phyloP scores from a whole-genome alignment of 176 grass and related monocot species.

The Bothriochloa decipiens region DNA sequence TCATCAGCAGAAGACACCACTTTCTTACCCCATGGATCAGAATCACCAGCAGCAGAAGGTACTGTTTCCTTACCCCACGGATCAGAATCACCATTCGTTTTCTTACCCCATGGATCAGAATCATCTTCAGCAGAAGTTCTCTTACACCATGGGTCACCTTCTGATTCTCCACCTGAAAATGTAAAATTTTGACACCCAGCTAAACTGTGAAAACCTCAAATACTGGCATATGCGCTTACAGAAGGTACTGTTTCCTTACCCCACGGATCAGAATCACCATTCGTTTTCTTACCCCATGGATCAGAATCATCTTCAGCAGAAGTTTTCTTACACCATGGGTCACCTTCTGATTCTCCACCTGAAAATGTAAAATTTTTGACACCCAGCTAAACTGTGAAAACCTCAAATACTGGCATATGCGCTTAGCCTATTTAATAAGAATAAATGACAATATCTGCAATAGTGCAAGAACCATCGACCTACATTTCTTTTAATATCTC shows the following conservation, averaged over 20 bases:
- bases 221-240: not conserved
- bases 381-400: constrained; percentile 31
- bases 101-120: constrained; percentile 19
- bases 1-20: constrained; percentile 5
- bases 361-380: constrained; percentile 37
- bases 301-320: not conserved
- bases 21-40: constrained; percentile 35
- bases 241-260: constrained; percentile 27
- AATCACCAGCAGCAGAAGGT: constrained; percentile 15
- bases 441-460: not conserved
- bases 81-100: not conserved
- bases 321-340: constrained; percentile 61
- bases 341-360: constrained; percentile 46
- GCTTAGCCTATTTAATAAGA: constrained; percentile 18
- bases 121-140: constrained; percentile 22
- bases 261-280: constrained; percentile 46
- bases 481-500: not conserved
- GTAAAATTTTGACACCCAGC: constrained; percentile 28
- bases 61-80: constrained; percentile 5
- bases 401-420: constrained; percentile 18
- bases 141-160: constrained; percentile 60
- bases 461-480: not conserved
- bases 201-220: constrained; percentile 33
- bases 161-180: constrained; percentile 49
- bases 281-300: constrained; percentile 1